Evolutionary conservation across 2,329 filamentous ascomycete species (phyloP).

Genomic region (Nannizzia gypsea): DNA sequence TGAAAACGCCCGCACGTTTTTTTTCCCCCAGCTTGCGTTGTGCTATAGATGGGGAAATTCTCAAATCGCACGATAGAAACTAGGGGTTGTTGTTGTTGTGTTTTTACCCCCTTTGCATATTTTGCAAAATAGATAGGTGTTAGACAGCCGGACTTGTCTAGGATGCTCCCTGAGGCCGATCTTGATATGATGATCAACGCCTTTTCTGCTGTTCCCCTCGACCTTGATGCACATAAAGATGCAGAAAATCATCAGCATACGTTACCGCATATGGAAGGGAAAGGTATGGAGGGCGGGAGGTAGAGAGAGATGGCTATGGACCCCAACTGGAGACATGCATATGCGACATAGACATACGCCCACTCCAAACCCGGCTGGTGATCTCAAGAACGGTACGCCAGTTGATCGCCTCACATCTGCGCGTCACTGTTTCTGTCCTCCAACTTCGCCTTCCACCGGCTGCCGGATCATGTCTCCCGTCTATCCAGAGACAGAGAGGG

Average conservation of each 20-base stretch:
- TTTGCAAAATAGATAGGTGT: neutral
- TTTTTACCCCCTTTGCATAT: neutral
- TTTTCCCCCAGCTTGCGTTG: neutral
- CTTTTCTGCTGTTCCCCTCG: neutral
- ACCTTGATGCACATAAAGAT: neutral
- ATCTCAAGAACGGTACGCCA: constrained; percentile 1
- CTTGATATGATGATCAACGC: constrained; percentile 2
- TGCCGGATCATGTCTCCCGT: neutral
- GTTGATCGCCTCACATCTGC: neutral
- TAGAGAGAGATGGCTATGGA: neutral
- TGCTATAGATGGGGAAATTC: neutral
- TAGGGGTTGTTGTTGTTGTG: neutral
- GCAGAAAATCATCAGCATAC: neutral
- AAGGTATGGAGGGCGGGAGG: too few species aligned
- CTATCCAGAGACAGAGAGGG: neutral
- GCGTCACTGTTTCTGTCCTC: neutral
- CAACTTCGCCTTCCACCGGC: neutral
- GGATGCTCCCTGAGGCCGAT: constrained; percentile 1
- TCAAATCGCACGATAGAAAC: constrained; percentile 1
- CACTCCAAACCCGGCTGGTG: neutral
- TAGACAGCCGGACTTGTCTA: neutral
- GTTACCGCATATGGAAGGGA: neutral
- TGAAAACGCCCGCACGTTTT: neutral
- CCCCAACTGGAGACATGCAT: constrained; percentile 1
- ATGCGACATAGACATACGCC: neutral